A percentile compares a stretch with the other conserved stretches of the same genome.
phyloP scores from a whole-genome alignment of 805 yeast species.

The Metschnikowia koreensis region DNA sequence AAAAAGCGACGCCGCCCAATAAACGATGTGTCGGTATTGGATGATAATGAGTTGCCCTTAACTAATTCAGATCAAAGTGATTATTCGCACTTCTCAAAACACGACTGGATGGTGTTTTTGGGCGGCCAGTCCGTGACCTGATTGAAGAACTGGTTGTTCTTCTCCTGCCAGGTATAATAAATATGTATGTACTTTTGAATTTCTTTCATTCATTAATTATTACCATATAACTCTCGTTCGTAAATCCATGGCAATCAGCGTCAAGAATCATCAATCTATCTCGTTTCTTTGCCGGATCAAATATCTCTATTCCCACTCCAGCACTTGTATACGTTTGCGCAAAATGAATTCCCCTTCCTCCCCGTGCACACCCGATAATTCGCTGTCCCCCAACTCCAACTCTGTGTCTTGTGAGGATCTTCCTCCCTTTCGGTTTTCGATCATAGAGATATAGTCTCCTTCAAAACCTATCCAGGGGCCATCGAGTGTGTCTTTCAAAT shows the following conservation, averaged over 20 bases:
- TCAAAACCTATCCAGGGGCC: conserved; percentile 61
- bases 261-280: too few species aligned
- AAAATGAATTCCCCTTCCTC: conserved; percentile 13
- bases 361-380: background rate
- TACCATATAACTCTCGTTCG: too few species aligned
- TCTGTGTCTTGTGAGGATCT: conserved; percentile 9
- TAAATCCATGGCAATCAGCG: too few species aligned
- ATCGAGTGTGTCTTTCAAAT: conserved; percentile 43
- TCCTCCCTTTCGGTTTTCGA: conserved; percentile 26
- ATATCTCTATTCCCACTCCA: conserved; percentile 18
- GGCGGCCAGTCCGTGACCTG: background rate
- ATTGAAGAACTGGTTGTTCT: too few species aligned
- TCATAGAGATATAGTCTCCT: conserved; percentile 47
- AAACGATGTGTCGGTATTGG: background rate
- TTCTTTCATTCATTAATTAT: too few species aligned
- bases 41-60: background rate
- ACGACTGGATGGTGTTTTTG: background rate
- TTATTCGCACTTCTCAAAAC: background rate
- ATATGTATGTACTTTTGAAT: too few species aligned
- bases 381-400: conserved; percentile 22
- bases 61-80: background rate
- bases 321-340: conserved; percentile 17
- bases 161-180: too few species aligned
- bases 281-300: too few species aligned
- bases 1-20: conserved; percentile 13